Conservation (phyloP, 768 basidiomycete genomes). For the Naganishia randhawae region DNA sequence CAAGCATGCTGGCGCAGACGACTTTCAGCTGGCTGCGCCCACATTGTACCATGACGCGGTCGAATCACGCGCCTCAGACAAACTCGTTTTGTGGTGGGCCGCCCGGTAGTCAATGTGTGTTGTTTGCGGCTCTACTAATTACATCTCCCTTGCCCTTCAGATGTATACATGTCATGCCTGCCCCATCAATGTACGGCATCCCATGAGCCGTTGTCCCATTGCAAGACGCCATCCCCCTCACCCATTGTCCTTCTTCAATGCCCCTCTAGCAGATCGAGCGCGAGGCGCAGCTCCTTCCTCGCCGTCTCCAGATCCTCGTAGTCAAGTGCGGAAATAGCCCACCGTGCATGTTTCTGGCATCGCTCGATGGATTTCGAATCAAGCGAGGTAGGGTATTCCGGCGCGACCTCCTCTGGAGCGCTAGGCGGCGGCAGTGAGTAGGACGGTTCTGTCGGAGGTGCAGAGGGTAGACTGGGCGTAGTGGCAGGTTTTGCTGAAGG, state of each 20-base stretch:
- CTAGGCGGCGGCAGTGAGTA: conserved; percentile 7
- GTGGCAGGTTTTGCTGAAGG: conserved; percentile 25
- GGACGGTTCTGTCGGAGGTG: not conserved
- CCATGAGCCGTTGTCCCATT: too few relatives aligned
- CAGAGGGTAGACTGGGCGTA: conserved; percentile 14
- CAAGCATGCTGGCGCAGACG: too few relatives aligned
- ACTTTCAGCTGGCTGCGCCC: too few relatives aligned
- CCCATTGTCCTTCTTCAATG: not conserved
- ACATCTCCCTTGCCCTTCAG: too few relatives aligned
- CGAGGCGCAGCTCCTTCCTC: conserved; percentile 71
- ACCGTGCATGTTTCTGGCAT: conserved; percentile 85
- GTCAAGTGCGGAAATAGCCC: conserved; percentile 90
- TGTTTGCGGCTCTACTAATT: too few relatives aligned
- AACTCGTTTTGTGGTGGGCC: too few relatives aligned
- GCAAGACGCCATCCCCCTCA: not conserved
- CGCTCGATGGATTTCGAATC: conserved; percentile 61
- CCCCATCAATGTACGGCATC: too few relatives aligned
- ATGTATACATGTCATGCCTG: too few relatives aligned
- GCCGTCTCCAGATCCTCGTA: conserved; percentile 91
- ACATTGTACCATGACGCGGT: too few relatives aligned
- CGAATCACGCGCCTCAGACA: too few relatives aligned
- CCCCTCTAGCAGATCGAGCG: conserved; percentile 56
- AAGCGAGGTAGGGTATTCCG: not conserved
- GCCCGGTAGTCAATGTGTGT: too few relatives aligned
- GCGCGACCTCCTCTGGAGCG: not conserved